Percentiles rank a stretch among this genome's conserved stretches.
Evolutionary conservation across 176 grass and related monocot genomes (phyloP).

Genomic region (Otatea glauca): DNA sequence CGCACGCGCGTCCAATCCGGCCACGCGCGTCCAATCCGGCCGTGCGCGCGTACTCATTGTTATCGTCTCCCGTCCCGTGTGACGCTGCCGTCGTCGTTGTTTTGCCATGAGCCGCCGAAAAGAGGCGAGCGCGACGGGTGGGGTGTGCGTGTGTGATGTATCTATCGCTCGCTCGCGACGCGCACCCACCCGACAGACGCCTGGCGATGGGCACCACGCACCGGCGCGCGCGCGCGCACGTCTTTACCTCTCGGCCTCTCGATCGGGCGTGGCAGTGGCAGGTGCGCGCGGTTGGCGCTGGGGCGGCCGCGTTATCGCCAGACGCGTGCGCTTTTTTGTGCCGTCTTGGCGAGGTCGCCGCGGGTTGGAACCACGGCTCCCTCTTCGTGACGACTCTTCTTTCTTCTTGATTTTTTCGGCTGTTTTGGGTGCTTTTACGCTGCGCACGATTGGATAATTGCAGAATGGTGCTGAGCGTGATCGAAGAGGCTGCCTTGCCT

Average conservation of each 20-base stretch:
- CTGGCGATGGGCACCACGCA: neutral
- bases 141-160: too few species aligned
- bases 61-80: neutral
- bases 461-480: neutral
- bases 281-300: neutral
- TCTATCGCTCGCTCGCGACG: too few species aligned
- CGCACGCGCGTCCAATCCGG: too few species aligned
- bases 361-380: too few species aligned
- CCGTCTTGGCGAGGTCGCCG: neutral
- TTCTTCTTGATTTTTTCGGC: neutral
- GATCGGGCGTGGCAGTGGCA: too few species aligned
- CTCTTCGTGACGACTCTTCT: neutral
- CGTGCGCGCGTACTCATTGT: neutral
- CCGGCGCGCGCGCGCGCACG: too few species aligned
- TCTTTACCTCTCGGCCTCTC: too few species aligned
- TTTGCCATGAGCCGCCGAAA: too few species aligned
- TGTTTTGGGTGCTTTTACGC: too few species aligned
- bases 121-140: too few species aligned
- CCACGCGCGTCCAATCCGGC: too few species aligned
- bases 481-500: neutral
- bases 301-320: neutral
- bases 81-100: neutral
- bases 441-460: neutral
- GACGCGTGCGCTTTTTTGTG: neutral
- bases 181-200: too few species aligned